Evolutionary conservation across 805 yeast species (phyloP), one percentile per base, ranked within the genome.

Genomic region (Isabelozyma gotoi): DNA sequence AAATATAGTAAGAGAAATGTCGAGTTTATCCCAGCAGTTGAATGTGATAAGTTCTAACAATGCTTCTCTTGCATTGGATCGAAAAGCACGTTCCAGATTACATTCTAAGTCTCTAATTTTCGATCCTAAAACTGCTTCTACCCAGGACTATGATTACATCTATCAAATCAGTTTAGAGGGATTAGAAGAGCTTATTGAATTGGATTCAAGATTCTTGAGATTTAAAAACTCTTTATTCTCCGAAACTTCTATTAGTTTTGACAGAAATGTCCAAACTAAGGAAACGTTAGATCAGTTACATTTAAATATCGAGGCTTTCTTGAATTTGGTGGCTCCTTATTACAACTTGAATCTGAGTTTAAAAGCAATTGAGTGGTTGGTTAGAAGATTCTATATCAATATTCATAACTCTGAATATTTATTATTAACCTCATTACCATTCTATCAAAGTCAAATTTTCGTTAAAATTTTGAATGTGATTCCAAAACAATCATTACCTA

Each of bases 331-430:
- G 7, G 83, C 95, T 3, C 88, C 95, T 2, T 83, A 82, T 62
- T 81, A 92, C 77, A 77, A 81, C 49, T 67, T 90, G 41, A 76
- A 82, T 17, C 88, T 95, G 18, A 77, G 97, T 2, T 57, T 88
- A 39, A 83, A 84, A 53, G 92, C 97, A 4, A 73, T 89, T 10
- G 99, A 94, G 70, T 94, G 99, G 99, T 80, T 91, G 18, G 84
- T 94, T 15, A 84, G 99, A 68, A 78, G 98, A 54, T 94, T 83
- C 70, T 84, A 89, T 58, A 81, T 89, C 51, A 91, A 94, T 60
- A 73, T 87, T 39, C 84, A 85, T 56, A 89, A 87, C 56, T 69
- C 90, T 0, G 98, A 92, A 62, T 60, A 73, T 42, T 59, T 94
- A 24, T 59, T 94, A 36, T 64, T 92, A 44, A 74, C 91, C 2